These are phyloP conservation scores for Candida qinlingensis DNA, from an alignment of 805 yeast genomes.

Conservation along the genomic window DNA sequence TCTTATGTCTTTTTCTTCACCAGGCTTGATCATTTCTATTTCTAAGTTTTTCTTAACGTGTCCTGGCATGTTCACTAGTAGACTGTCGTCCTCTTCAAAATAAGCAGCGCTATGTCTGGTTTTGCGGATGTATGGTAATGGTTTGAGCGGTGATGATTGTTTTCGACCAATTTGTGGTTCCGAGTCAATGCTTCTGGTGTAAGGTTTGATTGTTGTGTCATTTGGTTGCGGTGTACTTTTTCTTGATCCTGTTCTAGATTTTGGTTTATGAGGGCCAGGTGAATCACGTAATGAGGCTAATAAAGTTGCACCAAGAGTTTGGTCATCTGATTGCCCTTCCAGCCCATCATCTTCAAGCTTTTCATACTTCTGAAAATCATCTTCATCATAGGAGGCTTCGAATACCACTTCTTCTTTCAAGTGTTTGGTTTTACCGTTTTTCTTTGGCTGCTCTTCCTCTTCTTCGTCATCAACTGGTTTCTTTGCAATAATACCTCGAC, in stretches of 20 bases:
- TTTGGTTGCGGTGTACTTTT: no score
- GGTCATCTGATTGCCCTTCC: no score
- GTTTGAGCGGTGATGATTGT: neutral
- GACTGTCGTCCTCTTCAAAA: neutral
- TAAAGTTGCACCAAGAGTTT: no score
- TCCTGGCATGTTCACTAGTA: neutral
- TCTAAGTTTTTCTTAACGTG: neutral
- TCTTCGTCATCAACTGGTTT: neutral
- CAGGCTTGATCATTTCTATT: neutral
- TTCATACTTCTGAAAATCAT: neutral
- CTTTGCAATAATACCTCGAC: constrained; percentile 37
- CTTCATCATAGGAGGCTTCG: neutral
- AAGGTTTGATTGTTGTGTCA: no score
- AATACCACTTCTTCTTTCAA: neutral
- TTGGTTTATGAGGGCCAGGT: no score
- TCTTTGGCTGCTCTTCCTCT: neutral
- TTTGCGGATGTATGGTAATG: neutral
- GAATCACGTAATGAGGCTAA: no score
- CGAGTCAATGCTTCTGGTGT: neutral
- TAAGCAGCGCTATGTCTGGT: neutral
- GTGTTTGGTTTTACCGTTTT: neutral
- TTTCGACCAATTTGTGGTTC: neutral
- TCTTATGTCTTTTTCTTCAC: neutral
- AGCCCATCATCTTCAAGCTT: no score
- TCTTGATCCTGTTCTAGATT: no score